Evolutionary conservation across 805 yeast genomes (phyloP), one percentile per base, ranked within the genome.

Genomic region (Metschnikowia gruessii): DNA sequence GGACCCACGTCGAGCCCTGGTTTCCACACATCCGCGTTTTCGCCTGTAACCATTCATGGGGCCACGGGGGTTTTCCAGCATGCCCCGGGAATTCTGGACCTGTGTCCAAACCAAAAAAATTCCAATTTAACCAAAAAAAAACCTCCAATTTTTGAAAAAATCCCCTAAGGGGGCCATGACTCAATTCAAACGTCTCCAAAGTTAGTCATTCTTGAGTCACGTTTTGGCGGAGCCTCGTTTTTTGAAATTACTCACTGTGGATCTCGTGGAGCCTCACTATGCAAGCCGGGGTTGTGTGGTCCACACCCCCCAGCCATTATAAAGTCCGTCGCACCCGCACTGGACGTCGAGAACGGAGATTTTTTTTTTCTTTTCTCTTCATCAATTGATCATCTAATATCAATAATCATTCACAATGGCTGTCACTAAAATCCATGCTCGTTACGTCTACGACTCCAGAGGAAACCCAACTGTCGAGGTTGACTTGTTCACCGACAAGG

Each of bases 401-500:
- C 38, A 40, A 42, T 22, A 43, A 36, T 41, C 40, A 35, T 35
- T 22, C 48, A 69, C 46, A 70, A 88, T 88, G 96, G 85, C 96
- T 62, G 81, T 88, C 66, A 72, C 87, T 61, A 91, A 92, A 76
- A 77, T 91, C 63, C 83, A 79, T 75, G 87, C 98, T 66, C 91
- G 99, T 79, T 86, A 83, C 82, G 96, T 92, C 76, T 92, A 94
- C 85, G 99, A 92, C 80, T 92, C 98, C 65, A 89, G 99, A 79
- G 98, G 98, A 78, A 94, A 92, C 85, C 99, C 99, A 79, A 92
- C 99, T 62, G 99, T 94, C 64, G 98, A 94, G 83, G 98, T 94
- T 61, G 98, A 94, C 69, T 67, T 92, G 65, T 78, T 85, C 81
- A 92, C 99, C 68, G 92, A 80, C 56, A 82, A 87, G 68, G 99